These are phyloP conservation scores for Geotrichum aggregatum DNA, from an alignment of 1,139 yeast species.

Conservation along the genomic window DNA sequence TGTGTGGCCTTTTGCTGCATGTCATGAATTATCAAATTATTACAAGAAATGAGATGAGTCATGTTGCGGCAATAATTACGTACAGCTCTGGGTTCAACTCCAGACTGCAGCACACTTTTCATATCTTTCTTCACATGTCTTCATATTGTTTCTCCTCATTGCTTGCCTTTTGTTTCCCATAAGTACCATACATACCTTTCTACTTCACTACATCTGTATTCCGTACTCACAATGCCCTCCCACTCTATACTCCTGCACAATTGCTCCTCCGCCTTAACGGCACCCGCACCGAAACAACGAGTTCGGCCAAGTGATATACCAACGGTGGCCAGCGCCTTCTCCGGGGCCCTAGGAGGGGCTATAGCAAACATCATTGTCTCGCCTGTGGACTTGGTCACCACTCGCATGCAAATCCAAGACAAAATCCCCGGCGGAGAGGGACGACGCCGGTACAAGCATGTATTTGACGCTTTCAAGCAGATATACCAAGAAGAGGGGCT, in stretches of 20 bases:
- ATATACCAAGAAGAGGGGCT: conserved; percentile 56
- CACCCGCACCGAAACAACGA: not conserved
- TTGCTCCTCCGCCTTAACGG: too few species aligned
- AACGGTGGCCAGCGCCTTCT: conserved; percentile 57
- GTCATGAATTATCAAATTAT: too few species aligned
- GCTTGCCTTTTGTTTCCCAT: too few species aligned
- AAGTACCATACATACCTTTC: too few species aligned
- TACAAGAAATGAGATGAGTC: too few species aligned
- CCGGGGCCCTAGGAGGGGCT: conserved; percentile 78
- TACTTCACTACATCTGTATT: too few species aligned
- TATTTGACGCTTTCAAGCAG: conserved; percentile 55
- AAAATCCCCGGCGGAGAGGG: conserved; percentile 9
- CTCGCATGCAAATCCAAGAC: conserved; percentile 64
- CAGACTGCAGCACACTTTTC: too few species aligned
- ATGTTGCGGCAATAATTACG: too few species aligned
- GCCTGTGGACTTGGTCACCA: conserved; percentile 70
- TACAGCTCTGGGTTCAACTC: too few species aligned
- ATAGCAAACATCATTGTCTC: conserved; percentile 69
- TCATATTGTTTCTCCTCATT: too few species aligned
- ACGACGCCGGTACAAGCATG: conserved; percentile 46
- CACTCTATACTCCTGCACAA: too few species aligned
- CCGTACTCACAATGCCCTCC: not conserved
- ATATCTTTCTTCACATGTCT: too few species aligned
- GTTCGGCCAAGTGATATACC: conserved; percentile 34
- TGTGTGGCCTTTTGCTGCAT: not conserved